A percentile compares a stretch with the other conserved stretches of the same genome.
phyloP scores from a whole-genome alignment of 805 yeast species.

The Wickerhamomyces strasburgensis region DNA sequence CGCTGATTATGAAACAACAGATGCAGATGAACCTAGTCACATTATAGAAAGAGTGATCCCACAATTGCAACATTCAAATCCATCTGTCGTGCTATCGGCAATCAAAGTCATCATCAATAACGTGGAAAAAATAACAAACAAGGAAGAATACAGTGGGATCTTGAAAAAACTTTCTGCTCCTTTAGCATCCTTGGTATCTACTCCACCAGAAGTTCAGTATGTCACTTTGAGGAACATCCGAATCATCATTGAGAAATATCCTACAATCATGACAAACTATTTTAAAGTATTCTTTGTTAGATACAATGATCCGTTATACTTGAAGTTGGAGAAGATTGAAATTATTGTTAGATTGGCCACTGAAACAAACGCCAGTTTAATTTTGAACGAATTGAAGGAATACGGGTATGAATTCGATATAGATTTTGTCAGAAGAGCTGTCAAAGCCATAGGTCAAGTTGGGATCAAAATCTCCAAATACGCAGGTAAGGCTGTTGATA shows the following conservation, averaged over 20 bases:
- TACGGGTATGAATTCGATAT: conserved; percentile 84
- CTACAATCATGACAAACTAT: conserved; percentile 70
- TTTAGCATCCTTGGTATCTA: conserved; percentile 77
- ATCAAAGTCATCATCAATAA: conserved; percentile 77
- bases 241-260: conserved; percentile 84
- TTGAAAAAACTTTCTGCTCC: conserved; percentile 79
- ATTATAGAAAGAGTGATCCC: conserved; percentile 89
- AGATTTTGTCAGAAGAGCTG: conserved; percentile 63
- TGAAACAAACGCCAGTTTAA: conserved; percentile 50
- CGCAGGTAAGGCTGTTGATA: conserved; percentile 52
- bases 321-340: conserved; percentile 73
- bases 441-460: conserved; percentile 64
- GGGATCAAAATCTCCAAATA: conserved; percentile 58
- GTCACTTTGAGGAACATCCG: conserved; percentile 89
- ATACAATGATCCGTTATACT: conserved; percentile 75
- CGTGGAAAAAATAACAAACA: conserved; percentile 38
- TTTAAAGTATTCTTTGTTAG: conserved; percentile 86
- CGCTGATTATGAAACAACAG: conserved; percentile 58
- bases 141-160: conserved; percentile 36
- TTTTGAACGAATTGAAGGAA: conserved; percentile 69
- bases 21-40: conserved; percentile 66
- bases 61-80: conserved; percentile 94
- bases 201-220: conserved; percentile 92
- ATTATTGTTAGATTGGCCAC: conserved; percentile 66
- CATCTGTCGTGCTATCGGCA: conserved; percentile 86